phyloP scores from a whole-genome alignment of 768 basidiomycete genomes.

The Leucocoprinus sp. region DNA sequence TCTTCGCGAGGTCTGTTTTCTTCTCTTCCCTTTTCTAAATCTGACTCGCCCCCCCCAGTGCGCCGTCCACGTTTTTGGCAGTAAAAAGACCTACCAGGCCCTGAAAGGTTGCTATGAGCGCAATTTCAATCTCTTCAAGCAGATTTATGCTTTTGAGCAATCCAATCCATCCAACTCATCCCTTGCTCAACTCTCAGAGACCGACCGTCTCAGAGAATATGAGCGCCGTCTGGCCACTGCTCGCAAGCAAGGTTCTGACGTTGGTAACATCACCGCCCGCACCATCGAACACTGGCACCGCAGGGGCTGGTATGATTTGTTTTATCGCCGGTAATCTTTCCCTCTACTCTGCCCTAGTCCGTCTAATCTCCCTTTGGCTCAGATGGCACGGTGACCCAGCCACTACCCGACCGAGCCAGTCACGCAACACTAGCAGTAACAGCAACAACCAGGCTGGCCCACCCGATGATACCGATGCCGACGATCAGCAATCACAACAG shows the following conservation, averaged over 20 bases:
- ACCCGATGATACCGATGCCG: slow-evolving; percentile 35
- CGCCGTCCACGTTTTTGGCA: slow-evolving; percentile 59
- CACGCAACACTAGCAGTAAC: slow-evolving; percentile 25
- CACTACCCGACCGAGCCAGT: slow-evolving; percentile 39
- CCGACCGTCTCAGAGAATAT: slow-evolving; percentile 61
- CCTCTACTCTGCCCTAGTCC: slow-evolving; percentile 1
- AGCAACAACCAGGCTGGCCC: slow-evolving; percentile 19
- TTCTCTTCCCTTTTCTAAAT: slow-evolving; percentile 6
- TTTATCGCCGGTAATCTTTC: slow-evolving; percentile 48
- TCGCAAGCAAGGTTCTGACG: slow-evolving; percentile 56
- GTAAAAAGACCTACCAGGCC: slow-evolving; percentile 77
- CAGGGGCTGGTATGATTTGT: slow-evolving; percentile 68
- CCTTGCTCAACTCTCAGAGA: slow-evolving; percentile 40
- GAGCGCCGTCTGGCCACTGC: slow-evolving; percentile 64
- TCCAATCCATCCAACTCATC: slow-evolving; percentile 28
- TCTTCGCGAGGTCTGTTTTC: slow-evolving; percentile 54
- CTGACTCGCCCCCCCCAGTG: slow-evolving; percentile 37
- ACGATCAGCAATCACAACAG: slow-evolving; percentile 38
- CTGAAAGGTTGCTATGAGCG: slow-evolving; percentile 82
- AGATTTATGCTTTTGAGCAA: slow-evolving; percentile 66
- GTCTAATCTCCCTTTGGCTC: slow-evolving; percentile 10
- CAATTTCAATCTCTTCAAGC: slow-evolving; percentile 79
- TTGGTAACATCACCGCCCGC: slow-evolving; percentile 65
- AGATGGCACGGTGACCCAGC: slow-evolving; percentile 67
- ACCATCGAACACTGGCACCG: slow-evolving; percentile 77